These are phyloP conservation scores for Stentor coeruleus DNA, from an alignment of 73 alveolate genomes.

Conservation along the genomic window DNA sequence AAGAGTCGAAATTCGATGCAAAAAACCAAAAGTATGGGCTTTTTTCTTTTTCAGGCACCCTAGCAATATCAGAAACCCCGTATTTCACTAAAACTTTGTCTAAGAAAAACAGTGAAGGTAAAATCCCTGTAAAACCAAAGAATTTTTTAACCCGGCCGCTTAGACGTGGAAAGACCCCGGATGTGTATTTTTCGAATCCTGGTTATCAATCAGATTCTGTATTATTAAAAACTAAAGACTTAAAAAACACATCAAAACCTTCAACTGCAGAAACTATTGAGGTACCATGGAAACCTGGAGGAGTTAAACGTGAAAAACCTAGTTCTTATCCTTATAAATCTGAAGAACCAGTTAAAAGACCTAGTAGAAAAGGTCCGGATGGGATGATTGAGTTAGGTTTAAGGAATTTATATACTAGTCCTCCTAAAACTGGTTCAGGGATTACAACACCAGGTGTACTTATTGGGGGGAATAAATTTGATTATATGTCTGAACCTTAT, in stretches of 20 bases:
- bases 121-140: neutral
- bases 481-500: constrained; percentile 3
- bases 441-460: neutral
- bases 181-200: neutral
- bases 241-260: neutral
- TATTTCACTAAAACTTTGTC: neutral
- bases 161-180: neutral
- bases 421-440: constrained; percentile 4
- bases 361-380: neutral
- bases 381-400: neutral
- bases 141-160: constrained; percentile 5
- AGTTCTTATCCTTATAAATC: neutral
- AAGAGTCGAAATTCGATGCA: constrained; percentile 23
- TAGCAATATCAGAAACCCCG: neutral
- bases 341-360: neutral
- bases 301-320: neutral
- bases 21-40: neutral
- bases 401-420: constrained; percentile 2
- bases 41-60: constrained; percentile 9
- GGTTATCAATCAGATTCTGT: neutral
- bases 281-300: constrained; percentile 9
- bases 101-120: neutral
- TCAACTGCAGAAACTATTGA: neutral
- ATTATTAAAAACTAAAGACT: constrained; percentile 3
- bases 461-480: neutral